Base-by-base conservation (phyloP, 345 rosid species). In the Excoecaria agallocha region DNA sequence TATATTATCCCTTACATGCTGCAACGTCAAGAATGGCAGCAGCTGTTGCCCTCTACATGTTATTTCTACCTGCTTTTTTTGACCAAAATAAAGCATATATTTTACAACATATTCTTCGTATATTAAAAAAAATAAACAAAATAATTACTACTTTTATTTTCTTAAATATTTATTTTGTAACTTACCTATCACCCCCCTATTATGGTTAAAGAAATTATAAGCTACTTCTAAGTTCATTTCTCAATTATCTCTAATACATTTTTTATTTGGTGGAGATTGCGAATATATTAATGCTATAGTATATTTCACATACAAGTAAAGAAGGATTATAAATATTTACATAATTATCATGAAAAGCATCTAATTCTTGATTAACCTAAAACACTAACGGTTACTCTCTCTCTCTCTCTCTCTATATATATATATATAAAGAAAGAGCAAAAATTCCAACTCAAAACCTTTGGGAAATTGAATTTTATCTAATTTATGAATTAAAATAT, bases 11-110 rank as follows among this genome's bases (percentile, higher is more conserved):
- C 99, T 89, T 63, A 95, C 96, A 80, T 95, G 96, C 87, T 91
- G 94, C 90, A 95, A 75, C 70, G 97, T 91, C 85, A 89, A 86
- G 85, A 78, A 74, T 45, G 94, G 99, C 70, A 20, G 82, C 49
- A 95, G 91, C 78, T 87, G 84, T 78, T 93, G 91, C 84, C 98
- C 99, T 84, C 89, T 87, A 82, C 99, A 95, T 80, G 82, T 93
- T 84, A 95, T 91, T 84, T 91, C 99, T 76, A 93, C 63, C 99
- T 95, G 96, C 83, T 77, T 78, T 66, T 71, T 3, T 2, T 46
- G 20, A 10, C 9, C 0, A 65, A 6, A 25, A 20, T 12, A 60
- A 60, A 38, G 30, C 3, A 30, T 3, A 4, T 63, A 63, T 6
- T 12, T 8, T 63, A 16, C 37, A 59, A 22, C 30, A 30, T 30